Conservation (phyloP, 73 alveolate genomes). For the Durusdinium trenchii region DNA sequence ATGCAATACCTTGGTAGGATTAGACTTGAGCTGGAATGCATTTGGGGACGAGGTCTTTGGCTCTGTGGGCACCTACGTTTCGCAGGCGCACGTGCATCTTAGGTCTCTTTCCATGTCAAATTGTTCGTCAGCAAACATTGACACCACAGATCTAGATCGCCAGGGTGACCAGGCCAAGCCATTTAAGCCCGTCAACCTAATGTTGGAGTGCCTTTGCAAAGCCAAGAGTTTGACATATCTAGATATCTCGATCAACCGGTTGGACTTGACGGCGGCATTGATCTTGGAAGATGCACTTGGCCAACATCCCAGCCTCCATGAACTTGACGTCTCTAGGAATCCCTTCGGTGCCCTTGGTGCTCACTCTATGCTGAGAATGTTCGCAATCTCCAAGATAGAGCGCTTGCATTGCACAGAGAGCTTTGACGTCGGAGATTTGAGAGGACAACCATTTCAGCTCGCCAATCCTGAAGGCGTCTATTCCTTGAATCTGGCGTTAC, state of each 20-base stretch:
- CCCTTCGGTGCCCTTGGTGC: slow-evolving; percentile 42
- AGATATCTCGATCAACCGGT: slow-evolving; percentile 63
- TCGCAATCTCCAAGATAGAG: slow-evolving; percentile 23
- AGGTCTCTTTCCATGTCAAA: slow-evolving; percentile 44
- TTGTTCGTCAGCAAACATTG: slow-evolving; percentile 8
- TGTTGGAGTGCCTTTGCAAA: slow-evolving; percentile 16
- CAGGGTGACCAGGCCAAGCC: slow-evolving; percentile 22
- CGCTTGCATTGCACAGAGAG: slow-evolving; percentile 29
- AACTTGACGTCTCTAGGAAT: slow-evolving; percentile 62
- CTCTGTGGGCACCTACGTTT: slow-evolving; percentile 21
- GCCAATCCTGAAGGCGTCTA: slow-evolving; percentile 46
- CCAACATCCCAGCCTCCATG: slow-evolving; percentile 24
- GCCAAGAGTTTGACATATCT: slow-evolving; percentile 39
- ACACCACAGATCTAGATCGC: neutral
- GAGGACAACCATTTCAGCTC: slow-evolving; percentile 6
- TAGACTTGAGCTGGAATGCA: slow-evolving; percentile 67
- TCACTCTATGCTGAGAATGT: slow-evolving; percentile 15
- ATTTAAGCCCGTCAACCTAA: neutral
- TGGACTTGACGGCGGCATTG: slow-evolving; percentile 21
- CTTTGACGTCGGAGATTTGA: slow-evolving; percentile 21
- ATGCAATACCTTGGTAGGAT: slow-evolving; percentile 18
- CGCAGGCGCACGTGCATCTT: slow-evolving; percentile 47
- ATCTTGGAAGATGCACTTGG: slow-evolving; percentile 44
- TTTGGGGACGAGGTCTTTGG: slow-evolving; percentile 55
- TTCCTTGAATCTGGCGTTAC: slow-evolving; percentile 10